phyloP scores from a whole-genome alignment of 768 basidiomycete genomes.

The Auricularia auricula-judae region DNA sequence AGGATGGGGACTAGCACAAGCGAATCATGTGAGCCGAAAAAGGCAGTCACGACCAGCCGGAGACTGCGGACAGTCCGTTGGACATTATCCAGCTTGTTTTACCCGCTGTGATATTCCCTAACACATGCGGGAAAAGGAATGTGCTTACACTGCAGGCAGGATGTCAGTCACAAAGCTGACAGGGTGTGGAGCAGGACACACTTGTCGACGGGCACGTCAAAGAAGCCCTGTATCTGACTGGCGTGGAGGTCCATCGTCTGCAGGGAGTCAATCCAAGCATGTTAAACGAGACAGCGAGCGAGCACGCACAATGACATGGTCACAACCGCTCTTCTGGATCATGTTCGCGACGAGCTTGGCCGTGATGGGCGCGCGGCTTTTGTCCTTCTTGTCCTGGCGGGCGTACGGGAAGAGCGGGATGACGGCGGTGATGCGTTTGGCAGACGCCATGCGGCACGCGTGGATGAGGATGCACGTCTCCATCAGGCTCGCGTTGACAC shows the following conservation, averaged over 20 bases:
- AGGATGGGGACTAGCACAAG: too few relatives aligned
- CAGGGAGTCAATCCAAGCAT: not conserved
- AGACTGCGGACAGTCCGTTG: too few relatives aligned
- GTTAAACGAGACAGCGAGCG: not conserved
- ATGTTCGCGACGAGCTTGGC: conserved; percentile 98
- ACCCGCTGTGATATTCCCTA: too few relatives aligned
- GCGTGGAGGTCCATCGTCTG: conserved; percentile 97
- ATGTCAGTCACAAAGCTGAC: not conserved
- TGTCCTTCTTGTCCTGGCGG: conserved; percentile 98
- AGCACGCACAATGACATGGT: conserved; percentile 85
- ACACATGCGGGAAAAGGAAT: too few relatives aligned
- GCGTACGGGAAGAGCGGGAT: conserved; percentile 95
- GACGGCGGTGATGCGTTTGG: conserved; percentile 96
- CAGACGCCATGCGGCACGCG: conserved; percentile 98
- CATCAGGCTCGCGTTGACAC: conserved; percentile 89
- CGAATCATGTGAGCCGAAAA: too few relatives aligned
- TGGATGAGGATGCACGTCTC: conserved; percentile 99
- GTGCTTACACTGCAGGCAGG: conserved; percentile 6
- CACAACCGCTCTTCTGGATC: conserved; percentile 84
- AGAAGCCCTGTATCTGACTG: conserved; percentile 98
- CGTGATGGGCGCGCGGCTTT: conserved; percentile 94
- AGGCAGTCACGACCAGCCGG: too few relatives aligned
- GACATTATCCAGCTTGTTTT: too few relatives aligned
- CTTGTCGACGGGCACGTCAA: conserved; percentile 99
- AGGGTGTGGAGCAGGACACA: conserved; percentile 36